Conservation (phyloP, 2,329 filamentous ascomycete species). For the Dothistroma septosporum region DNA sequence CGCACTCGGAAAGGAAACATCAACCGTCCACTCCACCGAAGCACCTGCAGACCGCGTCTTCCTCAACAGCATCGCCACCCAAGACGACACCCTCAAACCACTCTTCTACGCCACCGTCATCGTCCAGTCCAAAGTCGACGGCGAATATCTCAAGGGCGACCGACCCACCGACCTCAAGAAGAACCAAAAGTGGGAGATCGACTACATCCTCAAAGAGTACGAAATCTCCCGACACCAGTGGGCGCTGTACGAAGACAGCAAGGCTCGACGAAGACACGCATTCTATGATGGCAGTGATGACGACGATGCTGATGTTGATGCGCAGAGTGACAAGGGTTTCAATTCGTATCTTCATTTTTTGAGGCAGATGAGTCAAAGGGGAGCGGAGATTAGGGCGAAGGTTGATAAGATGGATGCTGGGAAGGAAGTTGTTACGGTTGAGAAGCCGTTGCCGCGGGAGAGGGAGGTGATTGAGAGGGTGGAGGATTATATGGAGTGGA, state of each 20-base stretch:
- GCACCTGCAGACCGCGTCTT: conserved; percentile 9
- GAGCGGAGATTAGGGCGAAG: conserved; percentile 55
- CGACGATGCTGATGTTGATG: conserved; percentile 33
- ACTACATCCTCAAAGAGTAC: conserved; percentile 71
- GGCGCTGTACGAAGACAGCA: conserved; percentile 54
- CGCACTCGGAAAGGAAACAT: background rate
- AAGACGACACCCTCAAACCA: conserved; percentile 25
- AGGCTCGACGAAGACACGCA: conserved; percentile 52
- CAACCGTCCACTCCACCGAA: background rate
- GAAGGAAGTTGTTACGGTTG: conserved; percentile 38
- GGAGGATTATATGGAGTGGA: conserved; percentile 31
- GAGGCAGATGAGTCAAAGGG: conserved; percentile 49
- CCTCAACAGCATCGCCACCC: conserved; percentile 10
- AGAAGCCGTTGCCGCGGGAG: conserved; percentile 14
- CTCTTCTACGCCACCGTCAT: conserved; percentile 69
- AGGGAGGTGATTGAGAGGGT: conserved; percentile 22
- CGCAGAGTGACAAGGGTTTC: conserved; percentile 34
- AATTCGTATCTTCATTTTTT: conserved; percentile 47
- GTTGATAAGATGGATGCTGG: conserved; percentile 51
- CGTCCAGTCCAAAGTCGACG: conserved; percentile 69
- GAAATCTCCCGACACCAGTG: conserved; percentile 33
- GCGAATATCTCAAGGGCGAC: conserved; percentile 47
- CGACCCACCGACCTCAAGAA: conserved; percentile 53
- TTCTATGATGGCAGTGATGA: conserved; percentile 43
- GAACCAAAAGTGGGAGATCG: conserved; percentile 63